A percentile compares a stretch with the other conserved stretches of the same genome.
These are phyloP conservation scores for Penicillium vulpinum DNA, from an alignment of 2,329 filamentous ascomycete genomes.

Conservation along the genomic window DNA sequence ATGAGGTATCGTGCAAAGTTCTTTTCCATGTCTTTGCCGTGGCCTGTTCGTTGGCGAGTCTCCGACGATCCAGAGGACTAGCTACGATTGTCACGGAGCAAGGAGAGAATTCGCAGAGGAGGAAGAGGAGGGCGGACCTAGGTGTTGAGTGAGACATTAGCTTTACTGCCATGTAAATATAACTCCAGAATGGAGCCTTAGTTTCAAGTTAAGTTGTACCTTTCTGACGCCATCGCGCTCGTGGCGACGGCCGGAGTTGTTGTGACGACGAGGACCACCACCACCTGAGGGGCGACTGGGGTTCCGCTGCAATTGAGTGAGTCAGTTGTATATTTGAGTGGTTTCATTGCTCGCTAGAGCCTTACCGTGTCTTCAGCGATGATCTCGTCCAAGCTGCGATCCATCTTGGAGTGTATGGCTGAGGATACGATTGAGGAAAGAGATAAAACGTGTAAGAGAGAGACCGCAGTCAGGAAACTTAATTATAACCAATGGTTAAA, in stretches of 20 bases:
- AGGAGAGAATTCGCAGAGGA: slow-evolving; percentile 37
- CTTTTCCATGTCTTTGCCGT: slow-evolving; percentile 34
- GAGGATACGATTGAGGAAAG: background rate
- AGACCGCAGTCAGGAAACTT: background rate
- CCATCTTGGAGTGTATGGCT: slow-evolving; percentile 48
- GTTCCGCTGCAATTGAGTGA: slow-evolving; percentile 18
- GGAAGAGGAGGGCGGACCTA: slow-evolving; percentile 49
- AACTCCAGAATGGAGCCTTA: background rate
- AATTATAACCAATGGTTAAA: background rate
- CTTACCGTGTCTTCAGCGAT: slow-evolving; percentile 61
- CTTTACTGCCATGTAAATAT: slow-evolving; percentile 9
- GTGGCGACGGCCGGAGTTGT: slow-evolving; percentile 65
- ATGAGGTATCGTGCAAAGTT: slow-evolving; percentile 36
- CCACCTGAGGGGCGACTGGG: slow-evolving; percentile 28
- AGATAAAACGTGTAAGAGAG: background rate
- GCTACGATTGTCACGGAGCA: slow-evolving; percentile 37
- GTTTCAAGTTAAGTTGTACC: slow-evolving; percentile 51
- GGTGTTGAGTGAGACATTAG: slow-evolving; percentile 13
- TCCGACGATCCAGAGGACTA: slow-evolving; percentile 27
- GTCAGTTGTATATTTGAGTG: slow-evolving; percentile 18
- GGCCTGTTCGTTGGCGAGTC: slow-evolving; percentile 26
- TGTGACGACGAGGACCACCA: slow-evolving; percentile 32
- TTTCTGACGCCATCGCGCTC: slow-evolving; percentile 90
- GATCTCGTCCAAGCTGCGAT: slow-evolving; percentile 65
- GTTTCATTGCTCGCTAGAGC: slow-evolving; percentile 1